phyloP scores from a whole-genome alignment of 495 filamentous ascomycete genomes.

The Astrothelium macrocarpum region DNA sequence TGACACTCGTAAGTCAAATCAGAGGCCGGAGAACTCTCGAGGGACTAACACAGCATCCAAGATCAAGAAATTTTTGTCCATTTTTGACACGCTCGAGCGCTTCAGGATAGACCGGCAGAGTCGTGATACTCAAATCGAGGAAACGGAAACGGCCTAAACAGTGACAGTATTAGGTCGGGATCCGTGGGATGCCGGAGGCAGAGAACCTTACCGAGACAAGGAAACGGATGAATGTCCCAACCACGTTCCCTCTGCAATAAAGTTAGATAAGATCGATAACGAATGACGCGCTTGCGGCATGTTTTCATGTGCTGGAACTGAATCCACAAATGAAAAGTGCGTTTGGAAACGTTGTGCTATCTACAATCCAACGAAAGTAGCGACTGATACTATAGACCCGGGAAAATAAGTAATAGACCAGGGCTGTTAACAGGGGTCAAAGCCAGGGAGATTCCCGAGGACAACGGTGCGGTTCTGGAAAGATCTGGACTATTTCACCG shows the following conservation, averaged over 20 bases:
- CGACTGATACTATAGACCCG: background rate
- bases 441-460: background rate
- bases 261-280: background rate
- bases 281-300: background rate
- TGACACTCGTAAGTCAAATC: background rate
- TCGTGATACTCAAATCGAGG: constrained; percentile 18
- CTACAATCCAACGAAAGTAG: too few species aligned
- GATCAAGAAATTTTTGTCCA: constrained; percentile 20
- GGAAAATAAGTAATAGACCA: background rate
- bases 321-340: too few species aligned
- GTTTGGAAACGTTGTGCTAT: too few species aligned
- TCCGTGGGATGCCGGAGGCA: background rate
- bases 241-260: background rate
- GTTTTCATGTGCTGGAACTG: too few species aligned
- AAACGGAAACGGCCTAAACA: constrained; percentile 10
- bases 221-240: constrained; percentile 19
- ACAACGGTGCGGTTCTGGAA: background rate
- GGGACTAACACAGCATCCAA: constrained; percentile 17
- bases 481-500: background rate
- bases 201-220: constrained; percentile 10
- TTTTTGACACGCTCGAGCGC: constrained; percentile 17
- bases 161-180: background rate
- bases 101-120: constrained; percentile 11
- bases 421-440: background rate
- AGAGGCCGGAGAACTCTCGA: background rate